Evolutionary conservation across 1,139 yeast species (phyloP).

Genomic region (Saccharomyces hybrid): DNA sequence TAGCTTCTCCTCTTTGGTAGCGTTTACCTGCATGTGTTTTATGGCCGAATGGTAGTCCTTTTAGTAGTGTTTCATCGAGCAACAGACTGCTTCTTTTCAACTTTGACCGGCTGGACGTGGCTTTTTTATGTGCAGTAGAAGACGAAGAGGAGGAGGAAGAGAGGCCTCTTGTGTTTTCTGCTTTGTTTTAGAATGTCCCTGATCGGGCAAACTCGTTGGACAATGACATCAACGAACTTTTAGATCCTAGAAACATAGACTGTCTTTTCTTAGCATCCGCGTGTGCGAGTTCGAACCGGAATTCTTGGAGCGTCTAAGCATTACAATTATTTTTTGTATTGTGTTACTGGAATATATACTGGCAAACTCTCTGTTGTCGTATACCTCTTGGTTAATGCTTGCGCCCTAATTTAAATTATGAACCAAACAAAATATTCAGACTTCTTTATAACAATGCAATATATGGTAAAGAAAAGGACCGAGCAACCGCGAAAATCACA

Average conservation of each 20-base stretch:
- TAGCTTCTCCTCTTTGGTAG: slow-evolving; percentile 1
- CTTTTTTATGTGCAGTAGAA: not conserved
- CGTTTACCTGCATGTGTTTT: slow-evolving; percentile 10
- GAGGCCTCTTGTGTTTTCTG: not conserved
- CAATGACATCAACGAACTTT: not conserved
- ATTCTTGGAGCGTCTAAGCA: slow-evolving; percentile 14
- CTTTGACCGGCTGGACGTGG: slow-evolving; percentile 5
- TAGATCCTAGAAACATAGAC: slow-evolving; percentile 12
- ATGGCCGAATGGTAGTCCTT: slow-evolving; percentile 27
- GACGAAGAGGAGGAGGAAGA: not conserved
- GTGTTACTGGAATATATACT: not conserved
- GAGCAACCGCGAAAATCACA: not conserved
- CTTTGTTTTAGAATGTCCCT: not conserved
- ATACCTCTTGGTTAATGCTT: not conserved
- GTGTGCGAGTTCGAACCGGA: not conserved
- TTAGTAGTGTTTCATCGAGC: slow-evolving; percentile 22
- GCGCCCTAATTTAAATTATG: not conserved
- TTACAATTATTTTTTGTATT: not conserved
- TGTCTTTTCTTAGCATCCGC: slow-evolving; percentile 17
- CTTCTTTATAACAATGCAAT: not conserved
- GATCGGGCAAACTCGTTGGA: not conserved
- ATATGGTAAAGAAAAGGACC: not conserved
- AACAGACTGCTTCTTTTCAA: slow-evolving; percentile 23
- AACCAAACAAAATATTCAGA: not conserved
- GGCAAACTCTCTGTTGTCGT: not conserved